These are phyloP conservation scores for Coemansia sp. DNA, from an alignment of 192 early-diverging fungal genomes.

Conservation along the genomic window DNA sequence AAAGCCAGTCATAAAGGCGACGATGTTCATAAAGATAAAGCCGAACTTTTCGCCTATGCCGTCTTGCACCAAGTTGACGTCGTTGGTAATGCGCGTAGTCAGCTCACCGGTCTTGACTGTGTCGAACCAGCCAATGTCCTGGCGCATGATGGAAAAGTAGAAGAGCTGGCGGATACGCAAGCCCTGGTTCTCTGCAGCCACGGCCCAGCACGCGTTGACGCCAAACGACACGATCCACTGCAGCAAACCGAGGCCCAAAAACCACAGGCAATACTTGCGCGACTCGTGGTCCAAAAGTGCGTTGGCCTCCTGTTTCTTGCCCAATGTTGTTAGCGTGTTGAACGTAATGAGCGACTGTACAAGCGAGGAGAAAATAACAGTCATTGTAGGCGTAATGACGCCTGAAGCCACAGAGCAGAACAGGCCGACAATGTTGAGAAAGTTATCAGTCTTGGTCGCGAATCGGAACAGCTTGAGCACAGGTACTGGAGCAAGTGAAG, in stretches of 20 bases:
- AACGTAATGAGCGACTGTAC: conserved; percentile 32
- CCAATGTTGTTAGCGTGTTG: conserved; percentile 11
- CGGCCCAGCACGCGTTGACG: conserved; percentile 49
- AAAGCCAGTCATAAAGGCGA: conserved; percentile 72
- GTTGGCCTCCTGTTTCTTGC: conserved; percentile 13
- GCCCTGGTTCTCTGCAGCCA: conserved; percentile 66
- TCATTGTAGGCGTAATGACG: conserved; percentile 54
- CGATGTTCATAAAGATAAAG: conserved; percentile 64
- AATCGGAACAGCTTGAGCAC: conserved; percentile 71
- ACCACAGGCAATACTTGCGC: conserved; percentile 49
- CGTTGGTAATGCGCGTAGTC: conserved; percentile 85
- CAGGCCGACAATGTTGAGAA: conserved; percentile 58
- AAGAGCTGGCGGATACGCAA: conserved; percentile 81
- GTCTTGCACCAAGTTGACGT: conserved; percentile 86
- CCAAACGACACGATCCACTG: conserved; percentile 47
- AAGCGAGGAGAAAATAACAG: conserved; percentile 39
- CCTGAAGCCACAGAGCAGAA: conserved; percentile 53
- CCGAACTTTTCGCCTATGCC: conserved; percentile 86
- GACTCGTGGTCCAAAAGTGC: conserved; percentile 31
- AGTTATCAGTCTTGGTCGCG: conserved; percentile 62
- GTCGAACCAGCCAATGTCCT: conserved; percentile 93
- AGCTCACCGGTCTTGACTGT: conserved; percentile 74
- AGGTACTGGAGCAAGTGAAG: conserved; percentile 38
- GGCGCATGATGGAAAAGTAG: conserved; percentile 79
- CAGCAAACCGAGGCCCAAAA: conserved; percentile 44